Percentiles rank a stretch among this genome's conserved stretches.
Conservation (phyloP, 176 grass and related monocot species). For the Pontederia paniculata region DNA sequence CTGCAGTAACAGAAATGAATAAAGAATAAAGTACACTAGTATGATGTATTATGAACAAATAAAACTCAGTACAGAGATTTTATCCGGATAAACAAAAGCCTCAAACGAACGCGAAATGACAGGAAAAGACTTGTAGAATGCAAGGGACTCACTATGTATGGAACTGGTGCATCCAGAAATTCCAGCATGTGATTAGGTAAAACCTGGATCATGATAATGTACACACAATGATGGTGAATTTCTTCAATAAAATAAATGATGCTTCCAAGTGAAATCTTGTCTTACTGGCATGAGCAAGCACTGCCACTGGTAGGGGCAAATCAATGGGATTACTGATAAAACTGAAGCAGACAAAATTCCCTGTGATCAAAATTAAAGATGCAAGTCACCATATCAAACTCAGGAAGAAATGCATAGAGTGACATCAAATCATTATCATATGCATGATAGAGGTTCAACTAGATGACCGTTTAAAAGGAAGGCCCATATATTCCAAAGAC, state of each 20-base stretch:
- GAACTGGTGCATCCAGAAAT: slow-evolving; percentile 97
- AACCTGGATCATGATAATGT: slow-evolving; percentile 38
- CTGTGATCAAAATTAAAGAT: slow-evolving; percentile 31
- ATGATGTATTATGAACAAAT: not conserved
- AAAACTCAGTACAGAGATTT: not conserved
- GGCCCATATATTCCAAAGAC: no score
- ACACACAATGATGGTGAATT: not conserved
- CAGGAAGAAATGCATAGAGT: not conserved
- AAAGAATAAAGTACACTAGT: not conserved
- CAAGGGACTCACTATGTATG: slow-evolving; percentile 77
- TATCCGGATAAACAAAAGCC: slow-evolving; percentile 8
- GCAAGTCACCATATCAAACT: not conserved
- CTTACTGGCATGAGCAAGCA: slow-evolving; percentile 88
- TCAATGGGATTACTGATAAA: slow-evolving; percentile 81
- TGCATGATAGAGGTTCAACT: not conserved
- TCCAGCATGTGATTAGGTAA: slow-evolving; percentile 91
- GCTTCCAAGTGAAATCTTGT: slow-evolving; percentile 1
- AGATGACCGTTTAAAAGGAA: not conserved
- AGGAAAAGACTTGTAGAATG: slow-evolving; percentile 4
- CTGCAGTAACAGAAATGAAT: no score
- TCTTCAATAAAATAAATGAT: no score
- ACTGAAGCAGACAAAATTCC: slow-evolving; percentile 89
- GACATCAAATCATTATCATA: not conserved
- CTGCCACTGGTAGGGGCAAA: slow-evolving; percentile 94
- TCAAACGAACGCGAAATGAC: no score